Percentiles rank a stretch among this genome's conserved stretches.
phyloP scores from a whole-genome alignment of 2,329 filamentous ascomycete species.

The Verticillium isaacii region DNA sequence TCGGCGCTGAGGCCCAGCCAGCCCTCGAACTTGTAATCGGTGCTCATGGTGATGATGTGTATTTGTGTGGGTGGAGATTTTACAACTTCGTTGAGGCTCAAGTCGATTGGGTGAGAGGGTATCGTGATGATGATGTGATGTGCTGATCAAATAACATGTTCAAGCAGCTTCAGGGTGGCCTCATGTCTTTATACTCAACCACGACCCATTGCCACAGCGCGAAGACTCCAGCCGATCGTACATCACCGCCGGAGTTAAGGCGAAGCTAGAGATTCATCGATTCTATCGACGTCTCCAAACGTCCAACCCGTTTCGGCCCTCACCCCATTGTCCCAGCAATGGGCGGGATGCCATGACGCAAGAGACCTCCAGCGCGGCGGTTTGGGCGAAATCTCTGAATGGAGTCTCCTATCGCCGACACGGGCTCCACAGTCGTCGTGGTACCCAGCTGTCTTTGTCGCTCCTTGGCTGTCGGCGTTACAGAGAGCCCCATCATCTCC shows the following conservation, averaged over 20 bases:
- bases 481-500: neutral
- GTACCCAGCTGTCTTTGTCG: neutral
- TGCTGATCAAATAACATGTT: neutral
- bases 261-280: neutral
- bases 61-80: neutral
- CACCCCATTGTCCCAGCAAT: neutral
- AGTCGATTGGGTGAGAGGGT: neutral
- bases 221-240: neutral
- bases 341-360: neutral
- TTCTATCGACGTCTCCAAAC: neutral
- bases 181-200: neutral
- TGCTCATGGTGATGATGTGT: slow-evolving; percentile 18
- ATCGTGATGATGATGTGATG: neutral
- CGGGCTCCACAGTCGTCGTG: neutral
- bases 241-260: neutral
- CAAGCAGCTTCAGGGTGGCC: neutral
- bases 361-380: neutral
- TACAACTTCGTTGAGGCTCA: neutral
- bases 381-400: neutral
- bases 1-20: slow-evolving; percentile 39
- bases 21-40: slow-evolving; percentile 42
- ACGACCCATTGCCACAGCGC: neutral
- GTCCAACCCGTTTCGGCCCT: neutral
- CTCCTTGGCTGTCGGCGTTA: neutral
- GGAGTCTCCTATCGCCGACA: neutral